Evolutionary conservation across 108 stramenopile genomes (phyloP), one percentile per base, ranked within the genome.

Genomic region (Conticribra weissflogii): DNA sequence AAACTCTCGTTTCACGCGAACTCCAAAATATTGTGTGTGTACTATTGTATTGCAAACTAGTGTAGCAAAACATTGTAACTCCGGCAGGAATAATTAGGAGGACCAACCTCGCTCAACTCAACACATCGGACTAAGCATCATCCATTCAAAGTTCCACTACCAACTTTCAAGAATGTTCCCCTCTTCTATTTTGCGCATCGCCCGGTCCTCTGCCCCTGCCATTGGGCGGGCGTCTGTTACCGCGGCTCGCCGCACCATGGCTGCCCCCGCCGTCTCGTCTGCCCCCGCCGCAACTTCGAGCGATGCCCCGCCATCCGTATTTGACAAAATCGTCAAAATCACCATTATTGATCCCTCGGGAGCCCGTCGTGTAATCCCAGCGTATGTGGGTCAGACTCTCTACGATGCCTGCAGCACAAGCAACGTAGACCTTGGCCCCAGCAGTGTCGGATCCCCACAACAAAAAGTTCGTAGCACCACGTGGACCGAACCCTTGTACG

Each of bases 401-500:
- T 83, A 86, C 67, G 88, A 89, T 28, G 83, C 84, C 8, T 90
- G 90, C 67, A 82, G 86, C 27, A 51, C 83, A 74, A 85, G 92
- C 63, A 81, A 81, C n/a, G 86, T 96, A 28, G 91, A 93, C 65
- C 74, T 96, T 53, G 95, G 95, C 17, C 95, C 95, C 5, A 68
- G 80, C 36, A 73, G 55, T 54, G 62, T 64, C 30, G 85, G 86
- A 44, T 83, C 81, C 16, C 65, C 76, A 15, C 59, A 87, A 7
- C 74, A 88, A 52, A 72, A 75, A 30, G 66, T 81, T 29, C 86
- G 86, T 30, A 83, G 76, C 45, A 73, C 81, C 41, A 73, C 65
- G 32, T 96, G 92, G 92, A 86, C 82, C 12, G 95, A 96, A 69
- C 90, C 90, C 14, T 82, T 93, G 15, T 96, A 89, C 72, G 95